These are phyloP conservation scores for Ambispora gerdemannii DNA, from an alignment of 192 early-diverging fungal genomes.

Conservation along the genomic window DNA sequence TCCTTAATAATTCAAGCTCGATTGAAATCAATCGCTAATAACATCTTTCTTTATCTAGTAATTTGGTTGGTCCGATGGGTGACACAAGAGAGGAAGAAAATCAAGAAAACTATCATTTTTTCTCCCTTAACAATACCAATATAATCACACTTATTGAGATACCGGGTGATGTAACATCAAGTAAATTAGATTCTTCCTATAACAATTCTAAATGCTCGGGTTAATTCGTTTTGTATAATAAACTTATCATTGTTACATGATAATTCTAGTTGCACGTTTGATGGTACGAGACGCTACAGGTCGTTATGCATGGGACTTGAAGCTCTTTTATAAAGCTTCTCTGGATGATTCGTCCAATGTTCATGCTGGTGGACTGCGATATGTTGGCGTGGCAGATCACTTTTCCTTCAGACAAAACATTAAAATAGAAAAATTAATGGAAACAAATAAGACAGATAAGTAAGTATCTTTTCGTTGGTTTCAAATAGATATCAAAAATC, in stretches of 20 bases:
- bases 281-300: slow-evolving; percentile 76
- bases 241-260: too few species aligned
- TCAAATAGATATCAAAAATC: slow-evolving; percentile 13
- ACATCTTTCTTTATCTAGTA: slow-evolving; percentile 25
- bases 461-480: not conserved
- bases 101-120: slow-evolving; percentile 58
- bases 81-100: slow-evolving; percentile 41
- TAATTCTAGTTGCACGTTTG: slow-evolving; percentile 53
- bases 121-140: slow-evolving; percentile 69
- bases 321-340: slow-evolving; percentile 62
- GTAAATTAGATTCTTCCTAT: slow-evolving; percentile 32
- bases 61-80: slow-evolving; percentile 41
- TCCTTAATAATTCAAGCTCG: not conserved
- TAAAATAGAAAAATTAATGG: slow-evolving; percentile 18
- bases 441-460: not conserved
- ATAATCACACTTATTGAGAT: slow-evolving; percentile 72
- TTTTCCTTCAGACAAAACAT: slow-evolving; percentile 34
- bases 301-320: slow-evolving; percentile 76
- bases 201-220: not conserved
- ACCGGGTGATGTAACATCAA: slow-evolving; percentile 40
- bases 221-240: not conserved
- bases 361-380: slow-evolving; percentile 23
- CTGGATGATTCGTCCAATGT: slow-evolving; percentile 32
- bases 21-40: not conserved
- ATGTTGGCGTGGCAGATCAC: slow-evolving; percentile 37